Percentiles rank a stretch among this genome's conserved stretches.
Conservation (phyloP, 2,329 filamentous ascomycete species). For the Fusarium chuoi region DNA sequence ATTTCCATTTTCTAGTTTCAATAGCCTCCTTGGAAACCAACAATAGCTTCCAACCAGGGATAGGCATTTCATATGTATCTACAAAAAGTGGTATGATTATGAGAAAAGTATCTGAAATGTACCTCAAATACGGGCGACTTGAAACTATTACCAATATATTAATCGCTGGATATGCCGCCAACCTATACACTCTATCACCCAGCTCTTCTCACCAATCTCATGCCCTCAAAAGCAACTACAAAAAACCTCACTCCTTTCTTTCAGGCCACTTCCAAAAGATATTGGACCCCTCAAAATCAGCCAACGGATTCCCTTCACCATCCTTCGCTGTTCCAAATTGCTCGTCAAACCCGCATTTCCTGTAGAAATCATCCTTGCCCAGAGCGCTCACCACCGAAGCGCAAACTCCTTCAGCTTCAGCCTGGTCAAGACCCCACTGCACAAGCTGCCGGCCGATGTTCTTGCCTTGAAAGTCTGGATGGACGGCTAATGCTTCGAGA, state of each 20-base stretch:
- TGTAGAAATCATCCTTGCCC: constrained; percentile 53
- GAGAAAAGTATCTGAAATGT: accelerated
- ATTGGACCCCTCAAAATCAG: constrained; percentile 7
- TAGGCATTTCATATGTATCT: accelerated
- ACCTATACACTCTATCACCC: neutral
- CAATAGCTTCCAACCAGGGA: accelerated
- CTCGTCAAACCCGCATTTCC: constrained; percentile 32
- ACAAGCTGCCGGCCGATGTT: constrained; percentile 53
- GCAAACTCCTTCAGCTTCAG: constrained; percentile 50
- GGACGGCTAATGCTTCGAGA: constrained; percentile 51
- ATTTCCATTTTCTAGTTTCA: neutral
- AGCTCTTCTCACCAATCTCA: neutral
- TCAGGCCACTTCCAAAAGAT: constrained; percentile 38
- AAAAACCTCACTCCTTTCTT: neutral
- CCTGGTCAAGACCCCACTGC: constrained; percentile 53
- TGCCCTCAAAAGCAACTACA: neutral
- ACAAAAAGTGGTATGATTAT: accelerated
- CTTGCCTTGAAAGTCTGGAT: constrained; percentile 52
- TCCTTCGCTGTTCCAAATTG: constrained; percentile 19
- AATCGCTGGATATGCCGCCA: accelerated
- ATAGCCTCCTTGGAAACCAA: too few species aligned
- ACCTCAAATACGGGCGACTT: accelerated
- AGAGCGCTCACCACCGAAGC: constrained; percentile 53
- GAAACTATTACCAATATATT: accelerated
- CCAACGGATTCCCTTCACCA: constrained; percentile 28